Evolutionary conservation across 1,284 basidiomycete genomes (phyloP), one percentile per base, ranked within the genome.

Genomic region (Cronartium quercuum): DNA sequence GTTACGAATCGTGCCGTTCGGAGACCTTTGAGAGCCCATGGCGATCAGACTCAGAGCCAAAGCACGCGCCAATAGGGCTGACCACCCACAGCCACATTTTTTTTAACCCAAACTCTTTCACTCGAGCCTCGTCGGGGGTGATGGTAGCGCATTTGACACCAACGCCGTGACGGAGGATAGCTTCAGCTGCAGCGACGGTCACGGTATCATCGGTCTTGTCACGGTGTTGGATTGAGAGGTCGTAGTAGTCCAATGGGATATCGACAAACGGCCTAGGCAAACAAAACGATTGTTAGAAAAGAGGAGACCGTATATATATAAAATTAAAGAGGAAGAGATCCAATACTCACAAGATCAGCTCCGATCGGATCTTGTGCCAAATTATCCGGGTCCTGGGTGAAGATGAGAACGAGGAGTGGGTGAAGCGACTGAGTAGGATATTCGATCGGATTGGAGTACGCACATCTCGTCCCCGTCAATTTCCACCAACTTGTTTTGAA

Each of bases 111-210:
- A 97, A 97, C 83, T 96, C 94, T 81, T 73, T 65, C 3, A 73
- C 69, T 24, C 69, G 61, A 12, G 69, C 69, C 44, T 98, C 95
- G 81, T 98, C 95, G 13, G 95, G 95, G 3, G 95, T 98, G 84
- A 98, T 98, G 68, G 95, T 98, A 66, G 96, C 95, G 84, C 95
- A 98, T 84, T 82, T 82, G 78, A 81, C 78, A 71, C 80, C 81
- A 58, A 82, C 81, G 75, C 79, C 79, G 79, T 82, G 80, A 77
- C 80, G 79, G 74, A 80, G 79, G 76, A 80, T 81, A 62, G 94
- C 94, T 81, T 97, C 88, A 15, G 96, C 94, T 40, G 94, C 91
- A 15, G 97, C 94, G 77, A 93, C 82, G 18, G 96, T 98, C 68
- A 98, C 89, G 83, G 91, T 84, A 84, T 98, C 96, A 80, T 94